Evolutionary conservation across 148 eudicot species (phyloP), one percentile per base, ranked within the genome.

Genomic region (Nyssa sinensis): DNA sequence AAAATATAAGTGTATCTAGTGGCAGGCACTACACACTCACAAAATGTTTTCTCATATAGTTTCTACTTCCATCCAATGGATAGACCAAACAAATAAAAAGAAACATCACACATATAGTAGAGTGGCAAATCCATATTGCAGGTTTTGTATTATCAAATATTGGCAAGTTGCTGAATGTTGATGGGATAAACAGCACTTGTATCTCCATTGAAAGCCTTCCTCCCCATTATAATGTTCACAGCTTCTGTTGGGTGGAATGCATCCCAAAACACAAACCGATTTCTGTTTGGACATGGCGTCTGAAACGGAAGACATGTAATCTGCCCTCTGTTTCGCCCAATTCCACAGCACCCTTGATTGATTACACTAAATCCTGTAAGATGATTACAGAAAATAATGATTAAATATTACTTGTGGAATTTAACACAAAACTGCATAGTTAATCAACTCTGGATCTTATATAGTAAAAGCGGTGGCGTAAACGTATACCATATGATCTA

Each of bases 231-330:
- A 34, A 88, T 74, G 66, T 94, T 94, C 0, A 90, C 98, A 16
- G 89, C 88, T 57, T 73, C 86, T 0, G 98, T 88, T 1, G 98
- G 98, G 62, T 94, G 98, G 61, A 94, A 94, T 0, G 98, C 98
- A 55, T 94, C 98, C 98, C 98, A 94, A 60, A 90, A 94, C 66
- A 94, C 86, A 41, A 90, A 92, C 75, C 80, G 80, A 0, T 90
- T 78, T 35, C 98, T 75, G 78, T 94, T 77, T 3, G 69, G 57
- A 75, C 98, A 94, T 0, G 98, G 97, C 14, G 77, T 86, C 70
- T 94, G 87, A 41, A 91, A 82, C 19, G 98, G 98, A 10, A 94
- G 86, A 66, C 98, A 94, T 6, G 98, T 92, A 7, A 94, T 87
- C 76, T 94, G 93, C 28, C 98, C 98, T 44, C 86, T 77, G 82